Conservation (phyloP, 192 early-diverging fungal genomes). For the Obelidium mucronatum region DNA sequence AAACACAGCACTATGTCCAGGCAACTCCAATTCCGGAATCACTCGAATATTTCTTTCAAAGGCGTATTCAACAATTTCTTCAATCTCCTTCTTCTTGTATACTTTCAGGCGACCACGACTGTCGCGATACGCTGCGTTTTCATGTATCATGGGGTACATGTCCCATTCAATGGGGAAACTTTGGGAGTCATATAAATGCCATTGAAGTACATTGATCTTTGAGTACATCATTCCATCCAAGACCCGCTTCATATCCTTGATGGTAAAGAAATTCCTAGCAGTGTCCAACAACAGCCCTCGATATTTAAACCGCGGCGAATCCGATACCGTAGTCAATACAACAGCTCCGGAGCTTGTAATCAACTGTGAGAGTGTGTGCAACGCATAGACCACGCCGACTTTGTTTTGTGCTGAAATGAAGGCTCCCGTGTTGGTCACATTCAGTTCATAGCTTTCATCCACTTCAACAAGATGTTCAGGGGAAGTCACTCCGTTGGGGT, state of each 20-base stretch:
- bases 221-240: conserved; percentile 24
- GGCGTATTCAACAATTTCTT: conserved; percentile 75
- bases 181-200: conserved; percentile 49
- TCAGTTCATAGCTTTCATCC: background rate
- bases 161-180: background rate
- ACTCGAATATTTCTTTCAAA: conserved; percentile 78
- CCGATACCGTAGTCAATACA: background rate
- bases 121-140: background rate
- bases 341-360: conserved; percentile 26
- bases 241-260: conserved; percentile 3
- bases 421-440: background rate
- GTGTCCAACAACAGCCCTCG: conserved; percentile 50
- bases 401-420: conserved; percentile 56
- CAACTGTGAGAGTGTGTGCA: conserved; percentile 78
- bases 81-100: conserved; percentile 77
- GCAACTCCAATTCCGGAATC: conserved; percentile 84
- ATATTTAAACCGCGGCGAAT: conserved; percentile 22
- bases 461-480: conserved; percentile 6
- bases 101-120: background rate
- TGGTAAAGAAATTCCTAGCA: conserved; percentile 44
- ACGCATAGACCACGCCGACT: conserved; percentile 73
- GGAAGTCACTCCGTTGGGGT: background rate
- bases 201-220: conserved; percentile 42
- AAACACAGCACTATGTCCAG: background rate
- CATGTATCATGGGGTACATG: background rate